phyloP scores from a whole-genome alignment of 116 monocot genomes.

The Papilionanthe hybrid region DNA sequence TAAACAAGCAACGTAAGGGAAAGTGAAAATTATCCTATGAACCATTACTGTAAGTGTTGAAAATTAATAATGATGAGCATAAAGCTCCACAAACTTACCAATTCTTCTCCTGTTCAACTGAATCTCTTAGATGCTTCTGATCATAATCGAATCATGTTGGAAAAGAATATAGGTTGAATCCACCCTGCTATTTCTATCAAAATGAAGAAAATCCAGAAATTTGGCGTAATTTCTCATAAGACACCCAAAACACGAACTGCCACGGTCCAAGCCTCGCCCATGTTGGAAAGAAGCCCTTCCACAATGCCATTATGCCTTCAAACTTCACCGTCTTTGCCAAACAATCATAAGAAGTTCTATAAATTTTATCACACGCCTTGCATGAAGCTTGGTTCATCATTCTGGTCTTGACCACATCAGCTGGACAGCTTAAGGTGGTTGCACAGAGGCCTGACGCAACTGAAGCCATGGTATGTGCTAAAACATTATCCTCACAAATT shows the following conservation, averaged over 20 bases:
- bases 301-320: slow-evolving; percentile 64
- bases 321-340: slow-evolving; percentile 59
- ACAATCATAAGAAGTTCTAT: slow-evolving; percentile 67
- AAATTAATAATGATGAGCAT: background rate
- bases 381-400: slow-evolving; percentile 73
- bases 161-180: background rate
- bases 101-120: background rate
- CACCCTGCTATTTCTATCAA: slow-evolving; percentile 1
- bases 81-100: background rate
- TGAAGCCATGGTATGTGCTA: slow-evolving; percentile 69
- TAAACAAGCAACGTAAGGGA: background rate
- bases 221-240: slow-evolving; percentile 65
- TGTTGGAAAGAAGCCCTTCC: slow-evolving; percentile 93
- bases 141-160: background rate
- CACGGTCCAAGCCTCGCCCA: slow-evolving; percentile 93
- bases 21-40: background rate
- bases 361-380: slow-evolving; percentile 17
- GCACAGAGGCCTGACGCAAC: slow-evolving; percentile 70
- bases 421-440: slow-evolving; percentile 76
- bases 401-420: slow-evolving; percentile 87
- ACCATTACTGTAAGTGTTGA: background rate
- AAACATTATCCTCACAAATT: slow-evolving; percentile 58
- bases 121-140: background rate
- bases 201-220: slow-evolving; percentile 70
- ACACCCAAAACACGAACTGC: slow-evolving; percentile 96